A percentile compares a stretch with the other conserved stretches of the same genome.
phyloP scores from a whole-genome alignment of 805 yeast genomes.

The Candida coquimbonensis region DNA sequence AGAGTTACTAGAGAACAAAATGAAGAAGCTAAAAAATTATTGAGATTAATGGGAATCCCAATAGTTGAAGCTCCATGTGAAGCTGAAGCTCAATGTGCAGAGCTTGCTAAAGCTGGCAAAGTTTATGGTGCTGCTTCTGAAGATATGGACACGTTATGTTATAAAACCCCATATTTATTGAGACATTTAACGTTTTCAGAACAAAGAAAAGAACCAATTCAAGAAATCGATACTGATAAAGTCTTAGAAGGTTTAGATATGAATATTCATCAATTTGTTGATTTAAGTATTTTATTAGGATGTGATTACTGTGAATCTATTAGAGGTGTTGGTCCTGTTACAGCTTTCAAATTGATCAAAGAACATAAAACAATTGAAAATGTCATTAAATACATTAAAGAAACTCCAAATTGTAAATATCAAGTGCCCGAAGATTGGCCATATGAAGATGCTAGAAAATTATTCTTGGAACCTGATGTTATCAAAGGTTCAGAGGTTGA shows the following conservation, averaged over 20 bases:
- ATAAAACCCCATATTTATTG: slow-evolving; percentile 73
- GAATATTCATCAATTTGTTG: slow-evolving; percentile 70
- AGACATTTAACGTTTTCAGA: slow-evolving; percentile 93
- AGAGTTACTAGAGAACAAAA: slow-evolving; percentile 85
- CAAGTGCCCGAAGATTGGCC: slow-evolving; percentile 96
- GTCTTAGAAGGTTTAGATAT: slow-evolving; percentile 76
- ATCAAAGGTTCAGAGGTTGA: slow-evolving; percentile 50
- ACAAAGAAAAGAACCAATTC: slow-evolving; percentile 86
- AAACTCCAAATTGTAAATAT: slow-evolving; percentile 52
- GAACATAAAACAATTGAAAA: slow-evolving; percentile 80
- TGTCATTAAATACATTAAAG: slow-evolving; percentile 53
- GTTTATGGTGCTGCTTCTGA: slow-evolving; percentile 97
- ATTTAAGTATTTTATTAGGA: slow-evolving; percentile 86
- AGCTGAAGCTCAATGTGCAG: slow-evolving; percentile 99
- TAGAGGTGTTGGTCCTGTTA: slow-evolving; percentile 92
- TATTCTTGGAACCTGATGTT: slow-evolving; percentile 82
- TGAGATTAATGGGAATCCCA: slow-evolving; percentile 92
- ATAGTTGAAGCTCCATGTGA: slow-evolving; percentile 92
- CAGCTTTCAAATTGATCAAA: slow-evolving; percentile 81
- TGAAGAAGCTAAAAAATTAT: slow-evolving; percentile 81
- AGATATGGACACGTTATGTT: slow-evolving; percentile 97
- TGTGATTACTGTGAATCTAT: slow-evolving; percentile 97
- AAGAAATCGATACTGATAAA: slow-evolving; percentile 62
- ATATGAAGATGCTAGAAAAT: slow-evolving; percentile 74
- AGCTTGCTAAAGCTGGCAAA: slow-evolving; percentile 78